phyloP scores from a whole-genome alignment of 176 grass and related monocot genomes.

The Zoysia japonica region DNA sequence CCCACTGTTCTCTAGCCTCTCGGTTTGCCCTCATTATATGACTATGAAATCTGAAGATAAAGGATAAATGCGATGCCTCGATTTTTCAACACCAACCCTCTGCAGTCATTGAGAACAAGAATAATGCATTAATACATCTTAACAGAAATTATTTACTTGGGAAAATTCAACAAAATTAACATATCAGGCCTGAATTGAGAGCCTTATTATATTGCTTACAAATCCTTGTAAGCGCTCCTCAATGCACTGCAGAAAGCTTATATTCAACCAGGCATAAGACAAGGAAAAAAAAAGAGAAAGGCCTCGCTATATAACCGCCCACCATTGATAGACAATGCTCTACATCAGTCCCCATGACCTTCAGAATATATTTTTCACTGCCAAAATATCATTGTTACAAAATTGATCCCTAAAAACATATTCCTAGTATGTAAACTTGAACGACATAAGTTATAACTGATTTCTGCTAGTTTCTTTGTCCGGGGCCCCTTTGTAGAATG shows the following conservation, averaged over 20 bases:
- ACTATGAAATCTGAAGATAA: slow-evolving; percentile 82
- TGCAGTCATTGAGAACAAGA: slow-evolving; percentile 30
- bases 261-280: slow-evolving; percentile 45
- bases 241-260: slow-evolving; percentile 64
- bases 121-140: slow-evolving; percentile 11
- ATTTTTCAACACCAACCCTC: slow-evolving; percentile 93
- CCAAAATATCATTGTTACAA: slow-evolving; percentile 34
- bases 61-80: slow-evolving; percentile 70
- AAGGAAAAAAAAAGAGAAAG: slow-evolving; percentile 24
- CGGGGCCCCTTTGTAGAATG: slow-evolving; percentile 72
- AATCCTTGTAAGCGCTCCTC: slow-evolving; percentile 85
- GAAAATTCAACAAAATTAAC: slow-evolving; percentile 35
- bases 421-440: slow-evolving; percentile 36
- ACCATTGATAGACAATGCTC: slow-evolving; percentile 95
- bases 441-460: slow-evolving; percentile 68
- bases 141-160: slow-evolving; percentile 1
- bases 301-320: slow-evolving; percentile 41
- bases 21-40: slow-evolving; percentile 85
- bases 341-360: slow-evolving; percentile 73
- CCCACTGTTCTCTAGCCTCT: slow-evolving; percentile 93
- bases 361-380: slow-evolving; percentile 94
- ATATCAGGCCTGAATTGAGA: slow-evolving; percentile 78
- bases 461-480: slow-evolving; percentile 74
- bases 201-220: slow-evolving; percentile 77
- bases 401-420: slow-evolving; percentile 20